A percentile compares a stretch with the other conserved stretches of the same genome.
Conservation (phyloP, 495 filamentous ascomycete genomes). For the Talaromyces ruber region DNA sequence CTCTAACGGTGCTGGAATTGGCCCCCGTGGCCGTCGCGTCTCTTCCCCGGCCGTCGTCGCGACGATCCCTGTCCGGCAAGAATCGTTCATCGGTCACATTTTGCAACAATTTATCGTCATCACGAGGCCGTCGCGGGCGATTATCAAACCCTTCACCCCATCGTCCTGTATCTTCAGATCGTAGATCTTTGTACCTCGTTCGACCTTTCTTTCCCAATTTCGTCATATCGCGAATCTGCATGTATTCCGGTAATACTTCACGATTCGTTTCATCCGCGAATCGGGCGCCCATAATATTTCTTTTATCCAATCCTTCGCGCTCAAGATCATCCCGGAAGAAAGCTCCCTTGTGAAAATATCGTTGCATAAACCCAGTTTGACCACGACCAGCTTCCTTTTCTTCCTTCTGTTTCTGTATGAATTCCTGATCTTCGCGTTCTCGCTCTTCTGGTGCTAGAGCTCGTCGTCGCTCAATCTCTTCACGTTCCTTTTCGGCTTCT, state of each 20-base stretch:
- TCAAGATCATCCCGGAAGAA: slow-evolving; percentile 82
- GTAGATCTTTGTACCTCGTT: slow-evolving; percentile 82
- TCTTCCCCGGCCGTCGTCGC: slow-evolving; percentile 20
- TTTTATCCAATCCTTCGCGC: slow-evolving; percentile 59
- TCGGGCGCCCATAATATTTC: slow-evolving; percentile 72
- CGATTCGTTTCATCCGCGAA: slow-evolving; percentile 74
- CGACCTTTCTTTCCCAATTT: slow-evolving; percentile 88
- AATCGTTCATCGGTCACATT: slow-evolving; percentile 61
- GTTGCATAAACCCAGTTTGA: slow-evolving; percentile 87
- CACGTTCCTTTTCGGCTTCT: slow-evolving; percentile 70
- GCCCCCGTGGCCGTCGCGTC: slow-evolving; percentile 35
- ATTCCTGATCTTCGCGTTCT: slow-evolving; percentile 74
- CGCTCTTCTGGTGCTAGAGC: slow-evolving; percentile 84
- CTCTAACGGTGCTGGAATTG: slow-evolving; percentile 38
- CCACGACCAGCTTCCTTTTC: slow-evolving; percentile 74
- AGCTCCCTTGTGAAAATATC: slow-evolving; percentile 94
- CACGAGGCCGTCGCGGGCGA: slow-evolving; percentile 24
- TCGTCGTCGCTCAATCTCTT: slow-evolving; percentile 80
- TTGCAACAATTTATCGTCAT: slow-evolving; percentile 25
- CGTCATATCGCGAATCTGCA: slow-evolving; percentile 92
- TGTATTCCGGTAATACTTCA: slow-evolving; percentile 78
- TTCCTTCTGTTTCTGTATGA: slow-evolving; percentile 69
- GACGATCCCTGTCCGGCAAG: slow-evolving; percentile 47
- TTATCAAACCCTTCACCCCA: slow-evolving; percentile 61
- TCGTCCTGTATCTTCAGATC: slow-evolving; percentile 82